Conservation (phyloP, 371 early-diverging fungal species). For the Syncephalastrum contaminatum region DNA sequence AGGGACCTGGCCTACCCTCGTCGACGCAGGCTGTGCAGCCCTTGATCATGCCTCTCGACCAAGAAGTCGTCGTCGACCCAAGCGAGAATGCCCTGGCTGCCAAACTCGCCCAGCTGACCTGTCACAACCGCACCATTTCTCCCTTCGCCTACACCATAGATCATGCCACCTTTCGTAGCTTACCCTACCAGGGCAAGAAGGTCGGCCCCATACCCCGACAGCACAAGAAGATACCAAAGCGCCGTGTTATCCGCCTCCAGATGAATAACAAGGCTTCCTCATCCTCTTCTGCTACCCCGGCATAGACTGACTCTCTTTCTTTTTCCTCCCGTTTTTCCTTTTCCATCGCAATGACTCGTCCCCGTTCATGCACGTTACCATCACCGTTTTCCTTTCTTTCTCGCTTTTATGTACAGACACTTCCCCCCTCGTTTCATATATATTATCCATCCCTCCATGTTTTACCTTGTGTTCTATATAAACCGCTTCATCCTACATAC, state of each 20-base stretch:
- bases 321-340: no score
- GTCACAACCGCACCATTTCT: constrained; percentile 83
- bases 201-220: constrained; percentile 27
- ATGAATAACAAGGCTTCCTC: no score
- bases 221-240: constrained; percentile 41
- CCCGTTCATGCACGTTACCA: no score
- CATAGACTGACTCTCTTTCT: no score
- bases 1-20: constrained; percentile 18
- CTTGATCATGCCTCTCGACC: constrained; percentile 32
- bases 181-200: constrained; percentile 52
- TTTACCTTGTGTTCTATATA: no score
- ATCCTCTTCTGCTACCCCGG: no score
- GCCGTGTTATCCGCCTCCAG: constrained; percentile 40
- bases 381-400: no score
- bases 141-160: constrained; percentile 80
- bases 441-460: no score
- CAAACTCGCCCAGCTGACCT: constrained; percentile 83
- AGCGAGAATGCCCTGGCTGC: constrained; percentile 82
- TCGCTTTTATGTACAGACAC: no score
- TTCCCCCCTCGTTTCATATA: no score
- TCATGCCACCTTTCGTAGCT: constrained; percentile 79
- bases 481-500: no score
- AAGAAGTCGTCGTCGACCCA: constrained; percentile 59
- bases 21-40: constrained; percentile 8
- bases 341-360: no score